Evolutionary conservation across 2,329 filamentous ascomycete species (phyloP), one percentile per base, ranked within the genome.

Genomic region (Penicillium sp.): DNA sequence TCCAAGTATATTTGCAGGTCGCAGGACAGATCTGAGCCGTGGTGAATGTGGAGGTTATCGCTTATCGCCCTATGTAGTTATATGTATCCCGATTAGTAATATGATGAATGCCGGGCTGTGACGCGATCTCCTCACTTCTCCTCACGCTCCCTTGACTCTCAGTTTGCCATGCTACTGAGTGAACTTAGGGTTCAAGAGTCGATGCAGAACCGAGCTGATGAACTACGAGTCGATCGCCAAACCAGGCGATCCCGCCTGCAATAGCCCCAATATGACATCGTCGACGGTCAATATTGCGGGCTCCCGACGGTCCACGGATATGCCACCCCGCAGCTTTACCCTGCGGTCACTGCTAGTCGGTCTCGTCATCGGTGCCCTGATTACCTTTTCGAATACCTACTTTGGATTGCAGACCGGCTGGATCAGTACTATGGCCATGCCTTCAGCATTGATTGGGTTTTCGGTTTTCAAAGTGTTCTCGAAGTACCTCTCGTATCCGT

Each of bases 381-480:
- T 98, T 72, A 95, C 91, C 74, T 97, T 97, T 76, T 96, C 92
- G 56, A 99, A 99, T 75, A 97, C 96, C 83, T 99, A 98, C 78
- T 99, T 99, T 75, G 95, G 95, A n/a, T 83, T 99, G 35, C 95
- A 98, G 79, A 96, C 92, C 30, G 89, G 89, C 67, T 91, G 89
- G 89, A 86, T 91, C 44, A 87, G 89, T 71, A 91, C 92, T 68
- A 98, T 99, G 95, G 91, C 92, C 17, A 97, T 99, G 93, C 95
- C 95, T 0, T 91, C 93, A 1, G 95, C 93, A 23, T 82, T 99
- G 63, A 92, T 99, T 73, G 94, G 95, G 2, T 98, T 97, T 74
- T 94, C 93, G 11, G 90, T 96, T 69, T 99, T 99, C 83, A 92
- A 91, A 71, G 84, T 89, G 6, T 78, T 97, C 1, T 86, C 90